These are phyloP conservation scores for Dinochytrium kinnereticum DNA, from an alignment of 371 early-diverging fungal genomes.

Conservation along the genomic window DNA sequence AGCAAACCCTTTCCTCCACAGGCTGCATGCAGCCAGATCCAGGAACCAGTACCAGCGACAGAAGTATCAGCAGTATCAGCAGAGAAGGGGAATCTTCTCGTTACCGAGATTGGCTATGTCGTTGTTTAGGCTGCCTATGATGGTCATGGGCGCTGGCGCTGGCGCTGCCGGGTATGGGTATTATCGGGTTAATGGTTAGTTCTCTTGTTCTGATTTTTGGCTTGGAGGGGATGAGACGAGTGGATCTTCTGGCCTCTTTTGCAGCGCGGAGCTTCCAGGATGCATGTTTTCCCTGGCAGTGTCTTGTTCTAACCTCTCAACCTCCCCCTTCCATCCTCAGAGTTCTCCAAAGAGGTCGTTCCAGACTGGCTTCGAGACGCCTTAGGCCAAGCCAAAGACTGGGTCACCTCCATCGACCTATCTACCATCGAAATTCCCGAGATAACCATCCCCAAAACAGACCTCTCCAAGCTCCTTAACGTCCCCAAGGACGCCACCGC, in stretches of 20 bases:
- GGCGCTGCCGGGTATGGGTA: constrained; percentile 64
- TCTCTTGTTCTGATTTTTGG: background rate
- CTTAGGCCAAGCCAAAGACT: constrained; percentile 33
- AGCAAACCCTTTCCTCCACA: too few species aligned
- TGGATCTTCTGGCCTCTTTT: background rate
- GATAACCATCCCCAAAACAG: constrained; percentile 3
- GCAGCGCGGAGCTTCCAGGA: background rate
- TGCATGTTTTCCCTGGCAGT: background rate
- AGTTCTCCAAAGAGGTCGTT: constrained; percentile 35
- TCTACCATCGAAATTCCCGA: constrained; percentile 31
- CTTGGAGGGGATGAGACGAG: background rate
- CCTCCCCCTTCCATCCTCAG: constrained; percentile 11
- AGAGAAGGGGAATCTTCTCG: constrained; percentile 17
- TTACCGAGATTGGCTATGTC: constrained; percentile 36
- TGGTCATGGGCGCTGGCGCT: constrained; percentile 57
- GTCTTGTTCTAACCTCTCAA: too few species aligned
- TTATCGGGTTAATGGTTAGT: constrained; percentile 61
- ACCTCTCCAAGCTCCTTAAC: constrained; percentile 12
- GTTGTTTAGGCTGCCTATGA: constrained; percentile 56
- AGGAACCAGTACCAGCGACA: background rate
- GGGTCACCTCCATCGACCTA: constrained; percentile 35
- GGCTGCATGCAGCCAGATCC: background rate
- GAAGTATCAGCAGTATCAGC: background rate
- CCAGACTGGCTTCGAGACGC: constrained; percentile 49
- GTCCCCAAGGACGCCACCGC: constrained; percentile 9